Conservation (phyloP, 225 moss, liverwort and hornwort species). For the Physcomitrium patens region DNA sequence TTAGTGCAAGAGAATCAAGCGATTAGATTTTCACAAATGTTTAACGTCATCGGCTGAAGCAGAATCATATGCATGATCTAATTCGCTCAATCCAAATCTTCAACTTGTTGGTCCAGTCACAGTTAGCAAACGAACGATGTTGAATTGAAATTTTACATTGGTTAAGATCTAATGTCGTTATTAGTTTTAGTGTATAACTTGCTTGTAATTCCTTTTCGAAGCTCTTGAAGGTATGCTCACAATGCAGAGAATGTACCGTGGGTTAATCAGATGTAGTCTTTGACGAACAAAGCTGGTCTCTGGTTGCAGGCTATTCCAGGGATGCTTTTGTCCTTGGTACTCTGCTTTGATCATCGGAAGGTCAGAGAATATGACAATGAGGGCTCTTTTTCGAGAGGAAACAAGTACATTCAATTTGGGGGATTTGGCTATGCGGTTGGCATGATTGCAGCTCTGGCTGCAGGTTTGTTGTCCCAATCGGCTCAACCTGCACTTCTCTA, state of each 20-base stretch:
- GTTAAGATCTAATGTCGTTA: not conserved
- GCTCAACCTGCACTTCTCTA: slow-evolving; percentile 95
- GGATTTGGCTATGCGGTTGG: slow-evolving; percentile 77
- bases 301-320: slow-evolving; percentile 87
- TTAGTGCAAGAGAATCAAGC: slow-evolving; percentile 10
- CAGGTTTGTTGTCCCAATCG: slow-evolving; percentile 76
- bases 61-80: no score
- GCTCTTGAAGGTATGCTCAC: slow-evolving; percentile 1
- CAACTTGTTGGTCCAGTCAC: no score
- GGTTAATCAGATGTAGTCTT: not conserved
- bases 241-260: not conserved
- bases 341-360: slow-evolving; percentile 94
- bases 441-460: slow-evolving; percentile 81
- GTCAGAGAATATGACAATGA: slow-evolving; percentile 79
- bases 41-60: not conserved
- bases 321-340: slow-evolving; percentile 88
- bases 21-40: slow-evolving; percentile 13
- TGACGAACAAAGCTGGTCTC: slow-evolving; percentile 11
- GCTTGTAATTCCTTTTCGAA: not conserved
- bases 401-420: slow-evolving; percentile 85
- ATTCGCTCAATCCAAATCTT: no score
- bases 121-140: not conserved
- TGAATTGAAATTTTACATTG: not conserved
- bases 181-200: not conserved
- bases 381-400: slow-evolving; percentile 60